A percentile compares a stretch with the other conserved stretches of the same genome.
Conservation (phyloP, 2,329 filamentous ascomycete species). For the Incumbomyces delicatus region DNA sequence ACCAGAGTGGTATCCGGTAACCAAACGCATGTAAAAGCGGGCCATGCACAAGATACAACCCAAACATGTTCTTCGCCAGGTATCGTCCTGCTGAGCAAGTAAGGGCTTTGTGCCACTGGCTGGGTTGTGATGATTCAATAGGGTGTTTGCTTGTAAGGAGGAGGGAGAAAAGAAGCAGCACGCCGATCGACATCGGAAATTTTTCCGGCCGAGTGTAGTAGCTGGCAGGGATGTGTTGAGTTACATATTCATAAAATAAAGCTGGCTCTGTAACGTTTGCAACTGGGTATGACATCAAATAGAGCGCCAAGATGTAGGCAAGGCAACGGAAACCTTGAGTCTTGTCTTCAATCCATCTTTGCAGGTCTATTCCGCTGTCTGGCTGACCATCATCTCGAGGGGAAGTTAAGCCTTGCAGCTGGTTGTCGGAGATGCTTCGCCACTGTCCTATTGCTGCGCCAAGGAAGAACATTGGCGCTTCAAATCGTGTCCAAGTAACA, state of each 20-base stretch:
- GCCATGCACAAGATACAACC: conserved; percentile 56
- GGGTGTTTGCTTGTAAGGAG: background rate
- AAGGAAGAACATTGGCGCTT: conserved; percentile 3
- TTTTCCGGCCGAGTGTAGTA: conserved; percentile 3
- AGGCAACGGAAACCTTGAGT: background rate
- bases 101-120: conserved; percentile 33
- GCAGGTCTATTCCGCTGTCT: background rate
- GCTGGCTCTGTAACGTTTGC: background rate
- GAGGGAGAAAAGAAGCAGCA: background rate
- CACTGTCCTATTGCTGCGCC: conserved; percentile 4
- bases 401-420: background rate
- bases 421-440: background rate
- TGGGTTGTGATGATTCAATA: background rate
- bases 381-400: background rate
- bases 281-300: background rate
- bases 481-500: background rate
- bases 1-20: conserved; percentile 6
- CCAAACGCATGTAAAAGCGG: conserved; percentile 38
- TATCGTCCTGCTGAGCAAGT: conserved; percentile 51
- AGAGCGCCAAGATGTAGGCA: background rate
- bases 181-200: conserved; percentile 2
- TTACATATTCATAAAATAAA: background rate
- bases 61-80: conserved; percentile 52
- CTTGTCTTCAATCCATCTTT: background rate
- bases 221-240: background rate